A percentile compares a stretch with the other conserved stretches of the same genome.
phyloP scores from a whole-genome alignment of 805 yeast species.

The Saturnispora hagleri region DNA sequence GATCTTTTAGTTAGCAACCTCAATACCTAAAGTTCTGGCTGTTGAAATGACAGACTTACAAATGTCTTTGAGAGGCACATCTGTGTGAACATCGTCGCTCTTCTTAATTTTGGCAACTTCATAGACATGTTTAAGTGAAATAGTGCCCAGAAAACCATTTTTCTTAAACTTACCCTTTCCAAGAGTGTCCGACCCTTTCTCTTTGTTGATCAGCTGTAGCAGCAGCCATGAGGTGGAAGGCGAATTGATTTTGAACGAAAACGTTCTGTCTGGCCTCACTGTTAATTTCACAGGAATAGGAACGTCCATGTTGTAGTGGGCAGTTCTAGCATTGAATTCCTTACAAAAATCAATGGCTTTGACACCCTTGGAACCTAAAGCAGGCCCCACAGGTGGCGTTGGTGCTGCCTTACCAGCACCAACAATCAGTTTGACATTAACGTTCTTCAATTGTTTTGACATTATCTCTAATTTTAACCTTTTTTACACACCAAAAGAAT shows the following conservation, averaged over 20 bases:
- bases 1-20: constrained; percentile 50
- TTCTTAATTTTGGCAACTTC: constrained; percentile 93
- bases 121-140: constrained; percentile 79
- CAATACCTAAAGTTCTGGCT: constrained; percentile 84
- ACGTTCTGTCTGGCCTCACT: constrained; percentile 88
- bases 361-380: constrained; percentile 95
- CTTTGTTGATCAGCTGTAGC: constrained; percentile 68
- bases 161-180: constrained; percentile 51
- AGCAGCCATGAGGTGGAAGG: constrained; percentile 89
- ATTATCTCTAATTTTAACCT: neutral
- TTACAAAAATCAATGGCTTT: constrained; percentile 98
- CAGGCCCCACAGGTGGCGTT: constrained; percentile 98
- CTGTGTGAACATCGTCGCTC: constrained; percentile 70
- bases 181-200: constrained; percentile 68
- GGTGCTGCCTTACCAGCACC: constrained; percentile 99
- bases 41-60: constrained; percentile 78
- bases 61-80: constrained; percentile 61
- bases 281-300: constrained; percentile 84
- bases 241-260: constrained; percentile 75
- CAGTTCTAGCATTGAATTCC: constrained; percentile 96
- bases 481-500: neutral
- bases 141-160: constrained; percentile 26
- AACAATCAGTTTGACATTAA: constrained; percentile 78
- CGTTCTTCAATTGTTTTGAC: constrained; percentile 37
- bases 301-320: constrained; percentile 71